Conservation (phyloP, 352 stramenopile genomes). For the Saprolegnia parasitica region DNA sequence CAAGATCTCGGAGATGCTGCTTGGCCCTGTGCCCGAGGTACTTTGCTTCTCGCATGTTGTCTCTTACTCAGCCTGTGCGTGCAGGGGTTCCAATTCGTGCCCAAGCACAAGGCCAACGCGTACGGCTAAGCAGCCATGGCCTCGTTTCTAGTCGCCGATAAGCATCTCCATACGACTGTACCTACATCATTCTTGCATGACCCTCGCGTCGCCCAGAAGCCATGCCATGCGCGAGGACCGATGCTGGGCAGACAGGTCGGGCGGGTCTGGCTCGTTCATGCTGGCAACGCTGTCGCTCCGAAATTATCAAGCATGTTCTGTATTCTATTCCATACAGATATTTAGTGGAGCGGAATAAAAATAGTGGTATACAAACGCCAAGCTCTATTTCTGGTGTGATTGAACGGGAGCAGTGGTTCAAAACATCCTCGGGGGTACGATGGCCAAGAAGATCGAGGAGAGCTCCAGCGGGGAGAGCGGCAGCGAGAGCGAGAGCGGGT, state of each 20-base stretch:
- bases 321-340: conserved; percentile 1
- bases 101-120: conserved; percentile 97
- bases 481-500: conserved; percentile 29
- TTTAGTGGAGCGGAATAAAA: neutral
- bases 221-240: too few relatives aligned
- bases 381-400: neutral
- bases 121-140: conserved; percentile 51
- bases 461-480: conserved; percentile 22
- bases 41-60: conserved; percentile 30
- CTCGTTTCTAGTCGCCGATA: too few relatives aligned
- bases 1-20: conserved; percentile 98
- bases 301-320: neutral
- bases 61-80: conserved; percentile 4
- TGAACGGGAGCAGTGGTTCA: neutral
- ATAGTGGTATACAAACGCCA: conserved; percentile 3
- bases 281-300: neutral
- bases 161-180: too few relatives aligned
- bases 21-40: conserved; percentile 90
- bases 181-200: too few relatives aligned
- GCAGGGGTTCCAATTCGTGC: conserved; percentile 87
- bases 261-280: too few relatives aligned
- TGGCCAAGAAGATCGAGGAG: conserved; percentile 29
- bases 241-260: neutral
- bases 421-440: neutral
- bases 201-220: too few relatives aligned